Conservation (phyloP, 441 rosid species). For the Erodium texanum region DNA sequence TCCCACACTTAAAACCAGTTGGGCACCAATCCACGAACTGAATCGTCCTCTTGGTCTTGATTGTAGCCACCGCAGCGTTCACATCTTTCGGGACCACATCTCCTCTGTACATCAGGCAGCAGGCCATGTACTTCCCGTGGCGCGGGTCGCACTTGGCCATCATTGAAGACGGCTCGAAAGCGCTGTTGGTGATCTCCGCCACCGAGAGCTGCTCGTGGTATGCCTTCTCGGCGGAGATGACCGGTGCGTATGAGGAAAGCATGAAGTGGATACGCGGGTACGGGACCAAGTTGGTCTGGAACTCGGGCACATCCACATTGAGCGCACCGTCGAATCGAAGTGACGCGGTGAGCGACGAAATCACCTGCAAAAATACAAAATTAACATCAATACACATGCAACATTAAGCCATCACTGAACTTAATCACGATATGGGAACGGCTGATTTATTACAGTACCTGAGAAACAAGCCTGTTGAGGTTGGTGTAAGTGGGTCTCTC, state of each 20-base stretch:
- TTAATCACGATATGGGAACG: background rate
- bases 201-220: slow-evolving; percentile 22
- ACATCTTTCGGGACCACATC: slow-evolving; percentile 24
- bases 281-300: slow-evolving; percentile 21
- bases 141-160: slow-evolving; percentile 33
- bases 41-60: slow-evolving; percentile 21
- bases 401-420: too few relatives aligned
- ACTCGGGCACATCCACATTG: slow-evolving; percentile 22
- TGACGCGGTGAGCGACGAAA: slow-evolving; percentile 21
- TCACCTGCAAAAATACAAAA: slow-evolving; percentile 7
- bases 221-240: slow-evolving; percentile 19
- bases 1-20: slow-evolving; percentile 23
- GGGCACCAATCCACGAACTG: slow-evolving; percentile 24
- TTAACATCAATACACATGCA: background rate
- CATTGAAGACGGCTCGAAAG: slow-evolving; percentile 34
- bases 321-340: slow-evolving; percentile 22
- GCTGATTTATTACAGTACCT: slow-evolving; percentile 1
- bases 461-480: slow-evolving; percentile 23
- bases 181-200: slow-evolving; percentile 34
- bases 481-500: slow-evolving; percentile 25
- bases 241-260: slow-evolving; percentile 20
- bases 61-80: slow-evolving; percentile 20
- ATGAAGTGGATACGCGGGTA: slow-evolving; percentile 23
- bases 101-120: slow-evolving; percentile 25
- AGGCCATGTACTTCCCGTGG: slow-evolving; percentile 24